Evolutionary conservation across 805 yeast genomes (phyloP), one percentile per base, ranked within the genome.

Genomic region (Starmerella geochares): DNA sequence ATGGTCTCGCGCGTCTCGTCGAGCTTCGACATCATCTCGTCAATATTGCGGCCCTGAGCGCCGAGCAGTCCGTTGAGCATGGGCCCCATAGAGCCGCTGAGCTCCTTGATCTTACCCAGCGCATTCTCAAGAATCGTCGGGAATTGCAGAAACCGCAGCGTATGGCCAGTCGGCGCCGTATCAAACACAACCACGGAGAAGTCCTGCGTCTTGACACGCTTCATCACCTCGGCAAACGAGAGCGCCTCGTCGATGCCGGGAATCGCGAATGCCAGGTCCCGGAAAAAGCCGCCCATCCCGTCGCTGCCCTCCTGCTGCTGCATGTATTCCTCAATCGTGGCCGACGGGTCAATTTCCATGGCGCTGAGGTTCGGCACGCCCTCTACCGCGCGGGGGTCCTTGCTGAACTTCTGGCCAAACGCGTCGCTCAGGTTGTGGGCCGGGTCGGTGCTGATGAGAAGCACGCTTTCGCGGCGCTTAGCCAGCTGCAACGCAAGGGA

Each of bases 111-210:
- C 64, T 90, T 92, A 45, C 83, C 81, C 58, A 92, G 74, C 32
- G 94, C 75, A 65, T 86, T 86, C 60, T 87, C 94, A 54, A 92
- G 71, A 3, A 96, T 88, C 25, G 94, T 78, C 33, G 99, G 99
- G 62, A 92, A 78, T 68, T 88, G 96, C 65, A 92, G 74, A 67
- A 92, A 92, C 62, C 99, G 79, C 60, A 92, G 73, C 2, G 98
- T 92, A 68, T 92, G 99, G 32, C 99, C 99, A 0, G 99, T 92
- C 60, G 99, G 99, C 0, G 99, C 98, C n/a, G 99, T 92, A 67
- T 92, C 99, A 62, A 92, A 92, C 58, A 92, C 86, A 57, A 92
- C 88, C 8, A 95, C 86, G 58, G 84, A 86, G 65, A 83, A 92
- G 42, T 73, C 73, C 53, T 75, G 70, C 57, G 77, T 79, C 68